Evolutionary conservation across 805 yeast species (phyloP).

Genomic region (Schwanniomyces vanrijiae): DNA sequence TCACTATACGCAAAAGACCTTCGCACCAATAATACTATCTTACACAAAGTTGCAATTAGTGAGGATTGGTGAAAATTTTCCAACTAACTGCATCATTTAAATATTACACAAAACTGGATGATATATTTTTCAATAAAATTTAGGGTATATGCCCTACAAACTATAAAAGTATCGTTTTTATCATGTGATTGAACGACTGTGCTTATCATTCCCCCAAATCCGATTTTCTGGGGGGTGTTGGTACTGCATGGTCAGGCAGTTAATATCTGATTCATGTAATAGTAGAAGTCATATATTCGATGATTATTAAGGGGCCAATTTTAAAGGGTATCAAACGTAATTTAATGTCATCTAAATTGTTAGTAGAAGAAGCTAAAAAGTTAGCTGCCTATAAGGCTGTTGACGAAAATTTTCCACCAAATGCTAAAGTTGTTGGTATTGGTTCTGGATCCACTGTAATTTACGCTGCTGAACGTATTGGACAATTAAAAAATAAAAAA

Average conservation of each 20-base stretch:
- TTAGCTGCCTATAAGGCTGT: constrained; percentile 91
- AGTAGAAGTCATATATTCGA: neutral
- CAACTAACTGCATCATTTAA: neutral
- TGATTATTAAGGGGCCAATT: neutral
- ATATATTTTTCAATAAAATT: neutral
- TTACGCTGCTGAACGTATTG: constrained; percentile 94
- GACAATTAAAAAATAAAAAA: constrained; percentile 56
- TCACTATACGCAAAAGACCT: constrained; percentile 1
- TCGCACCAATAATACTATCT: neutral
- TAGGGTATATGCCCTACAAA: neutral
- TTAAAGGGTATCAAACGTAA: neutral
- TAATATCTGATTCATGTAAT: neutral
- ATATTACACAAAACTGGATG: neutral
- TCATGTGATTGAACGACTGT: neutral
- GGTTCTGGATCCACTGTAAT: constrained; percentile 98
- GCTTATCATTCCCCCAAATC: too few species aligned
- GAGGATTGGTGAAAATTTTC: constrained; percentile 1
- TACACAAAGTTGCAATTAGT: neutral
- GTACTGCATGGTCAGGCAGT: neutral
- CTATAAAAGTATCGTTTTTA: neutral
- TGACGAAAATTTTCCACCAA: constrained; percentile 73
- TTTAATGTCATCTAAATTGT: constrained; percentile 7
- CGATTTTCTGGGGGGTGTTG: neutral
- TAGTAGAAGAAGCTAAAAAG: constrained; percentile 80
- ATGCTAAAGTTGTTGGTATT: constrained; percentile 79